These are phyloP conservation scores for Diaporthe longicolla DNA, from an alignment of 2,329 filamentous ascomycete genomes.

Conservation along the genomic window DNA sequence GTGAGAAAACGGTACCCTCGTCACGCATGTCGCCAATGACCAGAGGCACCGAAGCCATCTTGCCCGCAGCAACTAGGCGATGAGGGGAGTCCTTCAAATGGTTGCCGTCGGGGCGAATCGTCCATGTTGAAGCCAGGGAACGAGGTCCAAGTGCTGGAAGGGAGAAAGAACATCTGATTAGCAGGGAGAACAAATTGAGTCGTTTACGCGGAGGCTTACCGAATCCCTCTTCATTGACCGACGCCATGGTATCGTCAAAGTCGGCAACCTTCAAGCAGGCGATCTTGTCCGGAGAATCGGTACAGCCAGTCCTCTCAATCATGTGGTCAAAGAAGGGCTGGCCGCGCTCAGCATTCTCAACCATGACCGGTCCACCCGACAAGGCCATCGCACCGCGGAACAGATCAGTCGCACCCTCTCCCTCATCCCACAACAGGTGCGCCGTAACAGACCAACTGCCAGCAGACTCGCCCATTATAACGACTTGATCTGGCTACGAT, in stretches of 20 bases:
- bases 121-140: conserved; percentile 14
- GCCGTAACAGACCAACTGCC: conserved; percentile 61
- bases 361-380: conserved; percentile 16
- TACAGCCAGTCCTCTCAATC: not conserved
- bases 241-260: not conserved
- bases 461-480: conserved; percentile 65
- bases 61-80: not conserved
- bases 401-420: not conserved
- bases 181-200: too few species aligned
- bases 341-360: conserved; percentile 7
- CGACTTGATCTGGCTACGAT: conserved; percentile 55
- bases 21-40: conserved; percentile 7
- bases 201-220: not conserved
- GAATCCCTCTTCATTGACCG: not conserved
- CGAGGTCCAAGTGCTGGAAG: conserved; percentile 1
- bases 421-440: conserved; percentile 51
- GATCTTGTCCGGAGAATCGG: not conserved
- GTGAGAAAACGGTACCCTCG: not conserved
- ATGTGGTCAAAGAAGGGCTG: conserved; percentile 12
- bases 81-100: conserved; percentile 19
- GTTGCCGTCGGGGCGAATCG: not conserved
- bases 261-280: conserved; percentile 9
- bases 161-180: too few species aligned
- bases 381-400: conserved; percentile 14
- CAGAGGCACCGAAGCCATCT: conserved; percentile 7